phyloP scores from a whole-genome alignment of 169 alveolate genomes.

The Plasmodium billcollinsi region DNA sequence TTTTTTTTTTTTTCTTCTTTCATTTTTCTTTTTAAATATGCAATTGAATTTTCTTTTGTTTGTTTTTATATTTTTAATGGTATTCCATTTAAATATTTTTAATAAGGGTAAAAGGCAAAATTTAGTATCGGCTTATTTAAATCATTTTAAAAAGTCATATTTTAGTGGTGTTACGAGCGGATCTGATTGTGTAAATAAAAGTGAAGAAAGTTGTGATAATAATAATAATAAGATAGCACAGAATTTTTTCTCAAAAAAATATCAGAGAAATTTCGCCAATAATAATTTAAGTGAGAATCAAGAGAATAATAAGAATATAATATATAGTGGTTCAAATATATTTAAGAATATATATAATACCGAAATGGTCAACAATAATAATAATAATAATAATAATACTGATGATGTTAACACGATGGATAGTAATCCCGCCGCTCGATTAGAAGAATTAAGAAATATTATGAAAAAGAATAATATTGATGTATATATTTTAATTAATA shows the following conservation, averaged over 20 bases:
- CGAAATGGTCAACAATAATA: neutral
- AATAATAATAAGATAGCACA: neutral
- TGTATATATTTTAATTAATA: constrained; percentile 65
- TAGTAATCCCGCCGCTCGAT: neutral
- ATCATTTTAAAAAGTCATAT: neutral
- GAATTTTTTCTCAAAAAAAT: neutral
- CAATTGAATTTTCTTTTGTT: constrained; percentile 38
- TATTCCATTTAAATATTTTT: constrained; percentile 47
- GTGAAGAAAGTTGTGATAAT: neutral
- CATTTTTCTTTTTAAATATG: constrained; percentile 13
- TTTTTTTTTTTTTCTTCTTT: constrained; percentile 1
- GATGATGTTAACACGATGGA: neutral
- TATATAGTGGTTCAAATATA: neutral
- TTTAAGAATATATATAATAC: neutral
- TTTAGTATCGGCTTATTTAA: constrained; percentile 32
- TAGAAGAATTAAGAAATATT: constrained; percentile 18
- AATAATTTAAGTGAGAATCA: constrained; percentile 1
- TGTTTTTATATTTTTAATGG: constrained; percentile 31
- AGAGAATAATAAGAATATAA: neutral
- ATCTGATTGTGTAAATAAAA: neutral
- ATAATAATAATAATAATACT: neutral
- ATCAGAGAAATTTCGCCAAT: neutral
- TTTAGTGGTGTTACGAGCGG: neutral
- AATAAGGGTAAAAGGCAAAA: constrained; percentile 24
- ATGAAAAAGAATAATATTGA: constrained; percentile 63